Evolutionary conservation across 2,329 filamentous ascomycete species (phyloP), one percentile per base, ranked within the genome.

Genomic region (Knufia fluminis): DNA sequence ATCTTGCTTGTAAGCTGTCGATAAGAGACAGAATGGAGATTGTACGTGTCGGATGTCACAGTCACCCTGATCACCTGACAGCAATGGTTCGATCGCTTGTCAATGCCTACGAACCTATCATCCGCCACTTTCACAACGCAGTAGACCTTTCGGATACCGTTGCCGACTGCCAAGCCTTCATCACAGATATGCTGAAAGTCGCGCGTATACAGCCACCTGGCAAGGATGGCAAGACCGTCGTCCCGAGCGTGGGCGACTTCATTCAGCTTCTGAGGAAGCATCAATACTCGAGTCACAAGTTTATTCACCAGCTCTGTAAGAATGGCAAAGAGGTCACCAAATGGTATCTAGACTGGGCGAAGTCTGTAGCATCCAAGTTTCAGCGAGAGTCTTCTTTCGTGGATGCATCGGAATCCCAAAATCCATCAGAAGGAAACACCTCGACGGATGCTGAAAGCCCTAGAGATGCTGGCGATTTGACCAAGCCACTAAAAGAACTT

Each of bases 11-110:
- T 1, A 73, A 81, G n/a, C 75, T 90, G 20, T 81, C 82, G 0
- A 76, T 86, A 7, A 78, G 80, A 31, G 86, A 92, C 61, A 78
- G 86, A n/a, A 79, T 86, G 50, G 76, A 82, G 57, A 80, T 91
- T 43, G 77, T 79, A 10, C 72, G 74, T 10, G 76, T 80, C 0
- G 67, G 89, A 12, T 91, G 86, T 64, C 77, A 78, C 12, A 73
- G 79, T 40, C 78, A 74, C 20, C 86, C 86, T 0, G 86, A 91
- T 58, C 72, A 84, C 8, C 72, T 89, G n/a, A 90, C 86, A 0
- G 74, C 79, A 7, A 74, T 79, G 1, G 68, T 90, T 42, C 75
- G 77, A 24, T 82, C 87, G 50, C 65, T 74, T 0, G 76, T 89
- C 4, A 70, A 74, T 0, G 81, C 82, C 1, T 86, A 85, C 56